Evolutionary conservation across 1,139 yeast genomes (phyloP).

Genomic region (Meyerozyma athensensis): DNA sequence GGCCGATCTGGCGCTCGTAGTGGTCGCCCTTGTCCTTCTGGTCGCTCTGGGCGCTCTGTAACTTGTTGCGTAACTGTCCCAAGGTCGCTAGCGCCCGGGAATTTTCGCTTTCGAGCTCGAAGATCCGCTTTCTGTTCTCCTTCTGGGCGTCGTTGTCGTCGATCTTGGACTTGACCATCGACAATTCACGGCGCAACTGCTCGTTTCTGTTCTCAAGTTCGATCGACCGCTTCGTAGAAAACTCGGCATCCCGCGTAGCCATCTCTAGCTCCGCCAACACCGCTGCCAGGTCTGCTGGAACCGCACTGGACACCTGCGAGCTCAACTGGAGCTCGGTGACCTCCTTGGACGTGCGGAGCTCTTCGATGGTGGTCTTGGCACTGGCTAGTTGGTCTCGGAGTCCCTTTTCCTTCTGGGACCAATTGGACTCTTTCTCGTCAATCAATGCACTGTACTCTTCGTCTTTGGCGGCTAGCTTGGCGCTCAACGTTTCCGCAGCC

Average conservation of each 20-base stretch:
- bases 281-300: slow-evolving; percentile 21
- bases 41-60: slow-evolving; percentile 29
- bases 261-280: slow-evolving; percentile 55
- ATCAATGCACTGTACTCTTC: slow-evolving; percentile 55
- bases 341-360: slow-evolving; percentile 51
- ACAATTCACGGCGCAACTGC: slow-evolving; percentile 61
- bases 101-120: slow-evolving; percentile 64
- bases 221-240: slow-evolving; percentile 60
- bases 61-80: slow-evolving; percentile 43
- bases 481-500: slow-evolving; percentile 47
- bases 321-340: slow-evolving; percentile 48
- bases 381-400: slow-evolving; percentile 39
- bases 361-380: slow-evolving; percentile 48
- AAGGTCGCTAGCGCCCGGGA: slow-evolving; percentile 59
- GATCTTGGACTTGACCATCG: slow-evolving; percentile 32
- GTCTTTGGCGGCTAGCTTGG: slow-evolving; percentile 51
- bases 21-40: slow-evolving; percentile 29
- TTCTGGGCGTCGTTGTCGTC: slow-evolving; percentile 36
- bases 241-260: slow-evolving; percentile 69
- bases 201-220: slow-evolving; percentile 79
- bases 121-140: slow-evolving; percentile 37
- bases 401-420: slow-evolving; percentile 49
- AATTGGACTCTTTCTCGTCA: slow-evolving; percentile 60
- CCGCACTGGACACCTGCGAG: slow-evolving; percentile 26
- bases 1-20: slow-evolving; percentile 42